These are phyloP conservation scores for Coemansia sp. DNA, from an alignment of 192 early-diverging fungal genomes.

Conservation along the genomic window DNA sequence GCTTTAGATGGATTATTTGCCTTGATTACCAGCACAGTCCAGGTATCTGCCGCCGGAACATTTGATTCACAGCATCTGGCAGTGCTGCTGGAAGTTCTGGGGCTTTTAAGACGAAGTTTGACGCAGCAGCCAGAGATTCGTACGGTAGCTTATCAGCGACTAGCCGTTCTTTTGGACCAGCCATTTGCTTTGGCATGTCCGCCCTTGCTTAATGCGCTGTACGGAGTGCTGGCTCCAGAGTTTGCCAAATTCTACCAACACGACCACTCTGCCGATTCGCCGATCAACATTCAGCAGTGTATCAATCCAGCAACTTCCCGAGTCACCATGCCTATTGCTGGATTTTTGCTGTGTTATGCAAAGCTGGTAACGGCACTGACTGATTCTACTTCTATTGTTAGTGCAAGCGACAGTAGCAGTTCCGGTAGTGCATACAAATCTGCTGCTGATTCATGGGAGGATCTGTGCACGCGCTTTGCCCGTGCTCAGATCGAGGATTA, in stretches of 20 bases:
- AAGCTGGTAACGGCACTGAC: conserved; percentile 14
- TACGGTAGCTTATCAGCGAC: conserved; percentile 55
- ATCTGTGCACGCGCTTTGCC: conserved; percentile 49
- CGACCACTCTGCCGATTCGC: conserved; percentile 21
- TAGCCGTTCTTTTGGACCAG: conserved; percentile 51
- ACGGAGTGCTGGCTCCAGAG: conserved; percentile 33
- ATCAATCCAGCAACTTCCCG: conserved; percentile 22
- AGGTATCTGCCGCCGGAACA: no score
- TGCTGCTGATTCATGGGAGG: conserved; percentile 8
- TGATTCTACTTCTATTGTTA: no score
- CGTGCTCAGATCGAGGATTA: conserved; percentile 65
- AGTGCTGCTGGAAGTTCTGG: conserved; percentile 40
- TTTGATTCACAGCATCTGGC: no score
- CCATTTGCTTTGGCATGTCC: conserved; percentile 13
- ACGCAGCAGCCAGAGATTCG: conserved; percentile 68
- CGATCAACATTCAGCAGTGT: conserved; percentile 25
- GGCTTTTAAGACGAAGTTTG: conserved; percentile 65
- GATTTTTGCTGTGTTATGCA: conserved; percentile 26
- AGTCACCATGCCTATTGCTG: conserved; percentile 28
- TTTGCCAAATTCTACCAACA: conserved; percentile 49
- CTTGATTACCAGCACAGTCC: conserved; percentile 40
- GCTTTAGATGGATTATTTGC: conserved; percentile 63
- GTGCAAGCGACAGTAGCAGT: no score
- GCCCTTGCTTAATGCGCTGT: conserved; percentile 20
- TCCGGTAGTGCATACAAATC: neutral